Conservation (phyloP, 2,329 filamentous ascomycete species). For the Aspergillus proliferans region DNA sequence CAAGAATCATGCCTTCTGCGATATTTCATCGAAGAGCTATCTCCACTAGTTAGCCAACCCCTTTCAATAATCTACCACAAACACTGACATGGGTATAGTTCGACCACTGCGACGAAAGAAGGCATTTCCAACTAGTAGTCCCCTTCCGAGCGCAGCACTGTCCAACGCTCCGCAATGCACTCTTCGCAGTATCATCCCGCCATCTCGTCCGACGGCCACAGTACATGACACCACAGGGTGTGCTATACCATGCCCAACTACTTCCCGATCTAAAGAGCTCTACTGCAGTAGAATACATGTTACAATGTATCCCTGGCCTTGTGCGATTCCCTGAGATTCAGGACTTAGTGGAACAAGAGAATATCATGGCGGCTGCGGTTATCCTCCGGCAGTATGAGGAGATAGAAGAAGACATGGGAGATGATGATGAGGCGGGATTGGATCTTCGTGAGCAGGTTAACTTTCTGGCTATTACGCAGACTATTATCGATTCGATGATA, state of each 20-base stretch:
- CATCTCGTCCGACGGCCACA: conserved; percentile 15
- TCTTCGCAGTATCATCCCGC: conserved; percentile 18
- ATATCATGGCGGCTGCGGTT: conserved; percentile 19
- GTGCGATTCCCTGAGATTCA: conserved; percentile 11
- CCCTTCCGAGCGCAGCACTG: conserved; percentile 14
- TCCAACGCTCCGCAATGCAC: conserved; percentile 14
- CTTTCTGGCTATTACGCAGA: conserved; percentile 18
- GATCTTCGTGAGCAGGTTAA: conserved; percentile 10
- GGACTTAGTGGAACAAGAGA: conserved; percentile 15
- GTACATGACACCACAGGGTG: conserved; percentile 12
- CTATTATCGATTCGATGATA: conserved; percentile 17
- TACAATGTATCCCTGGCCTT: conserved; percentile 17
- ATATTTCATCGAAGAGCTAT: conserved; percentile 21
- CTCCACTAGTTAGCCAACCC: conserved; percentile 14
- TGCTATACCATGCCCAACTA: conserved; percentile 11
- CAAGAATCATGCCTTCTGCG: conserved; percentile 17
- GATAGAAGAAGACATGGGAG: conserved; percentile 20
- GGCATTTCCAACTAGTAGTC: conserved; percentile 15
- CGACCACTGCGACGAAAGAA: conserved; percentile 16
- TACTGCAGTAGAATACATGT: conserved; percentile 16
- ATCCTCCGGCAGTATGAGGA: conserved; percentile 22
- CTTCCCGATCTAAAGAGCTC: conserved; percentile 10
- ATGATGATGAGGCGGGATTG: conserved; percentile 7
- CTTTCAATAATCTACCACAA: too few species aligned
- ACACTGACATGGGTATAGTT: conserved; percentile 9